phyloP scores from a whole-genome alignment of 2,329 filamentous ascomycete genomes.

The Endoconidiophora laricicola region DNA sequence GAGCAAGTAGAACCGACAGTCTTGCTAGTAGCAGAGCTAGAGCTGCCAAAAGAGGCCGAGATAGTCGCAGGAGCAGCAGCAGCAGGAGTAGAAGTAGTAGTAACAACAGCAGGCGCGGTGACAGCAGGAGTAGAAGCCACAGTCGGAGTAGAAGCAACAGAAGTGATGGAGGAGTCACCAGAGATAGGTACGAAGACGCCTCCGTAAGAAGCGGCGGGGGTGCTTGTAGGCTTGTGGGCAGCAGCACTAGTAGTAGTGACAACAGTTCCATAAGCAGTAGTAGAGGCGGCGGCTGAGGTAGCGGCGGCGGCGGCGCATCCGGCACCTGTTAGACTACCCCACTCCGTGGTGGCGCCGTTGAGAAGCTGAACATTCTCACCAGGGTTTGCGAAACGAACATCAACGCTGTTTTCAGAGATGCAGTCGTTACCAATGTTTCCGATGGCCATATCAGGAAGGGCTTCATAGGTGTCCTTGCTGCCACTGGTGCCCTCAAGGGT shows the following conservation, averaged over 20 bases:
- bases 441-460: slow-evolving; percentile 54
- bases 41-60: slow-evolving; percentile 13
- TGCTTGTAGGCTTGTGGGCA: slow-evolving; percentile 13
- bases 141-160: background rate
- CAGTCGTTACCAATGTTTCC: slow-evolving; percentile 47
- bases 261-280: background rate
- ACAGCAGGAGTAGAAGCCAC: background rate
- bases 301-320: slow-evolving; percentile 17
- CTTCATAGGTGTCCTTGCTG: slow-evolving; percentile 34
- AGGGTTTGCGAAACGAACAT: slow-evolving; percentile 45
- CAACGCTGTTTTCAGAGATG: slow-evolving; percentile 29
- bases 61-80: slow-evolving; percentile 13
- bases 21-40: slow-evolving; percentile 13
- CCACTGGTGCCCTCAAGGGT: slow-evolving; percentile 40
- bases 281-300: slow-evolving; percentile 14
- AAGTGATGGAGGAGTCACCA: slow-evolving; percentile 14
- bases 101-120: slow-evolving; percentile 13
- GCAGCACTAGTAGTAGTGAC: background rate
- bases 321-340: slow-evolving; percentile 17
- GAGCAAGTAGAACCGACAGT: slow-evolving; percentile 30
- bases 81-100: slow-evolving; percentile 10
- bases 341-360: slow-evolving; percentile 23
- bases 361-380: slow-evolving; percentile 37
- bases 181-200: slow-evolving; percentile 26
- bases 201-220: slow-evolving; percentile 18